A percentile compares a stretch with the other conserved stretches of the same genome.
phyloP scores from a whole-genome alignment of 2,329 filamentous ascomycete genomes.

The Diaporthe ilicicola region DNA sequence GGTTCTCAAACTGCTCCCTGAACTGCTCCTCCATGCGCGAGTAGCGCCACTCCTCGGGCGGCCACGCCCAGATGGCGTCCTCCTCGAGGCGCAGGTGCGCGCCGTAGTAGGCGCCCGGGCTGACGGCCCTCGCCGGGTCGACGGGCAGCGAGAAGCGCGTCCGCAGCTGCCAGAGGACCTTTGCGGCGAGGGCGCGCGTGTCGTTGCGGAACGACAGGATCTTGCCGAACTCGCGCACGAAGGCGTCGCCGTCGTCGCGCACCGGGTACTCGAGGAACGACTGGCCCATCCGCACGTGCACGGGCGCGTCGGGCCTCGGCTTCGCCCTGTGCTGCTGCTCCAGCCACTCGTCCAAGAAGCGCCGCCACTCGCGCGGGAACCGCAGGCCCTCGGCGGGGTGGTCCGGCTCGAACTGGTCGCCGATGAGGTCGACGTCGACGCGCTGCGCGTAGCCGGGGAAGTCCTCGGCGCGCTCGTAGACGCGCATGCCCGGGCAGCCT shows the following conservation, averaged over 20 bases:
- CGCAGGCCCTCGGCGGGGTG: slow-evolving; percentile 39
- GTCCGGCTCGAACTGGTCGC: slow-evolving; percentile 44
- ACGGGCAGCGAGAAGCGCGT: slow-evolving; percentile 37
- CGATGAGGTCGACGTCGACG: slow-evolving; percentile 36
- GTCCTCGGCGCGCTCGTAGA: slow-evolving; percentile 42
- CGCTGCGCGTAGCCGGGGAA: slow-evolving; percentile 40
- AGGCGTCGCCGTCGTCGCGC: slow-evolving; percentile 44
- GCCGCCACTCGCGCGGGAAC: slow-evolving; percentile 40
- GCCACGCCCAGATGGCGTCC: slow-evolving; percentile 43
- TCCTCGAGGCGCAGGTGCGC: slow-evolving; percentile 44
- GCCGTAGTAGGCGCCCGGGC: slow-evolving; percentile 40
- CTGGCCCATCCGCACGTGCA: slow-evolving; percentile 43
- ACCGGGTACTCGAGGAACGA: slow-evolving; percentile 49
- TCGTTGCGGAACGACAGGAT: slow-evolving; percentile 44
- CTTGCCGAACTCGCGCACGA: slow-evolving; percentile 46
- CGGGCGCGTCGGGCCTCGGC: slow-evolving; percentile 31
- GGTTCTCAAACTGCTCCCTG: slow-evolving; percentile 40
- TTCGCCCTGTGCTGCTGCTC: slow-evolving; percentile 35
- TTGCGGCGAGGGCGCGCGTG: slow-evolving; percentile 41
- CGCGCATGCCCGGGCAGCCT: slow-evolving; percentile 41
- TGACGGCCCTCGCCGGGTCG: slow-evolving; percentile 39
- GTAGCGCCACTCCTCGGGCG: slow-evolving; percentile 42
- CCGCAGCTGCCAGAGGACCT: slow-evolving; percentile 38
- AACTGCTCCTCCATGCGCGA: slow-evolving; percentile 44
- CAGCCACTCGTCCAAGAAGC: slow-evolving; percentile 42